A percentile compares a stretch with the other conserved stretches of the same genome.
These are phyloP conservation scores for Rusavskia elegans DNA, from an alignment of 495 filamentous ascomycete species.

Conservation along the genomic window DNA sequence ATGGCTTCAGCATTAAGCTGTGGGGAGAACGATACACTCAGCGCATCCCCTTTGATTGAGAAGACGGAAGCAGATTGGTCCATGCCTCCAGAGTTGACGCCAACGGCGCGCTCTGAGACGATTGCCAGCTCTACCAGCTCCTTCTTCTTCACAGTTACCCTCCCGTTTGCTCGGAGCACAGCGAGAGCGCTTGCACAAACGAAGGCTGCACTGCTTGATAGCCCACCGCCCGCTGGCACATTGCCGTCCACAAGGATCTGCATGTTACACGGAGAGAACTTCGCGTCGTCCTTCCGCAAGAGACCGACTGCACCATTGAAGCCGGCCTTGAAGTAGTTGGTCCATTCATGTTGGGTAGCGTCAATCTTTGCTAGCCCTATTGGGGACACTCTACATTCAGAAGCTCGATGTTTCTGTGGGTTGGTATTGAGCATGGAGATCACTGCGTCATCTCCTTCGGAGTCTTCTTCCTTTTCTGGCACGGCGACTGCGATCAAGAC, in stretches of 20 bases:
- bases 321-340: slow-evolving; percentile 95
- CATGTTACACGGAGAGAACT: slow-evolving; percentile 60
- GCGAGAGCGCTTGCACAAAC: slow-evolving; percentile 82
- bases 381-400: slow-evolving; percentile 56
- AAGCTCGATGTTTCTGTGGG: slow-evolving; percentile 54
- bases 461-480: slow-evolving; percentile 5
- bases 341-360: slow-evolving; percentile 76
- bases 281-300: slow-evolving; percentile 46
- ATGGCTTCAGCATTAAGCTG: slow-evolving; percentile 59
- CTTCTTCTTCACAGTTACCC: slow-evolving; percentile 65
- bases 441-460: slow-evolving; percentile 13
- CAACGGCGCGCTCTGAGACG: slow-evolving; percentile 84
- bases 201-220: slow-evolving; percentile 89
- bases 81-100: slow-evolving; percentile 98
- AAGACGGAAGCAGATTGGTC: slow-evolving; percentile 97
- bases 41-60: slow-evolving; percentile 63
- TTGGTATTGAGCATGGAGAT: slow-evolving; percentile 68
- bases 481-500: slow-evolving; percentile 63
- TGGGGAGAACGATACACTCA: slow-evolving; percentile 83
- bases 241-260: slow-evolving; percentile 80
- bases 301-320: slow-evolving; percentile 67
- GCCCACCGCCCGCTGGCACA: slow-evolving; percentile 78
- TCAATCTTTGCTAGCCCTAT: slow-evolving; percentile 65
- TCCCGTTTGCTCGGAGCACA: slow-evolving; percentile 73
- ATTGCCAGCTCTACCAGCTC: slow-evolving; percentile 81